Evolutionary conservation across 306 rosid genomes (phyloP).

Genomic region (Casuarina equisetifolia): DNA sequence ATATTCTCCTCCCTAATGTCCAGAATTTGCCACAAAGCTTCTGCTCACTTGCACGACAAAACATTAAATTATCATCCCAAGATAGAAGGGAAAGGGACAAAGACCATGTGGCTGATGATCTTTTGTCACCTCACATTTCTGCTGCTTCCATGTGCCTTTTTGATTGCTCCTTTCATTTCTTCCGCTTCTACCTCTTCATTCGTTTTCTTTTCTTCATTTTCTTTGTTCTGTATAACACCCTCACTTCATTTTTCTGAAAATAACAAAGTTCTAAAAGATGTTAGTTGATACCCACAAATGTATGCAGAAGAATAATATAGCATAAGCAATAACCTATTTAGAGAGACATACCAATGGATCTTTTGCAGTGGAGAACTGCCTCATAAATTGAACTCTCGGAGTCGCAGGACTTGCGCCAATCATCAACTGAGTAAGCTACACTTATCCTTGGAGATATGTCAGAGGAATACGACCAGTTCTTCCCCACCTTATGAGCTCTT

Average conservation of each 20-base stretch:
- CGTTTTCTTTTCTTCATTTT: conserved; percentile 12
- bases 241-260: conserved; percentile 56
- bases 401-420: conserved; percentile 87
- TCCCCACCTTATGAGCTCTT: conserved; percentile 45
- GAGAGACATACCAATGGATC: conserved; percentile 69
- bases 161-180: conserved; percentile 15
- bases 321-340: neutral
- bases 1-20: conserved; percentile 17
- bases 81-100: conserved; percentile 35
- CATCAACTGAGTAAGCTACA: conserved; percentile 70
- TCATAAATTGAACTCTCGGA: conserved; percentile 95
- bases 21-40: conserved; percentile 30
- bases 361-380: conserved; percentile 98
- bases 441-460: conserved; percentile 75
- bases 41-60: conserved; percentile 25
- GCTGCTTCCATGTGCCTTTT: conserved; percentile 46
- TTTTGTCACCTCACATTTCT: conserved; percentile 38
- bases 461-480: conserved; percentile 57
- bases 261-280: neutral
- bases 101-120: conserved; percentile 62
- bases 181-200: conserved; percentile 25
- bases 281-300: conserved; percentile 15
- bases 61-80: conserved; percentile 35
- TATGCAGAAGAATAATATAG: neutral
- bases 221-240: conserved; percentile 25